Evolutionary conservation across 306 rosid genomes (phyloP).

Genomic region (Vigna nakashimae): DNA sequence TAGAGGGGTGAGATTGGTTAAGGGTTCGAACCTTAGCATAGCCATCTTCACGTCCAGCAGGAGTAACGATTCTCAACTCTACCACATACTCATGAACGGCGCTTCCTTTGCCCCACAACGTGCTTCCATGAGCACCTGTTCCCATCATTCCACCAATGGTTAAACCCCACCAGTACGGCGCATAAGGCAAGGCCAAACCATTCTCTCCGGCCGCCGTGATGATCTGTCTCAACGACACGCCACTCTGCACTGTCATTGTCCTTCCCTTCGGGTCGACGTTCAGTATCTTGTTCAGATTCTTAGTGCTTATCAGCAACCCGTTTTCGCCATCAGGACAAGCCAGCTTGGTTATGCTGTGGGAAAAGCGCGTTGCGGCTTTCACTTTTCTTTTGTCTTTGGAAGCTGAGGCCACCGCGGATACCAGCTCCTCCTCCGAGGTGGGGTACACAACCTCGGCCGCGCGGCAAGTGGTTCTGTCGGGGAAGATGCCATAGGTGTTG

Average conservation of each 20-base stretch:
- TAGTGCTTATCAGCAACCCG: conserved; percentile 74
- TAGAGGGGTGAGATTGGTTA: conserved; percentile 46
- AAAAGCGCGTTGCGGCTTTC: conserved; percentile 64
- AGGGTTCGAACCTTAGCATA: conserved; percentile 53
- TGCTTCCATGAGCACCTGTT: conserved; percentile 81
- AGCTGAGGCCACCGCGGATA: too few species aligned
- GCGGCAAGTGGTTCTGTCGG: conserved; percentile 56
- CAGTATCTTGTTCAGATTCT: conserved; percentile 47
- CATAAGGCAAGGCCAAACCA: conserved; percentile 62
- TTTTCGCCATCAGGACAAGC: conserved; percentile 58
- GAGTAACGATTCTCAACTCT: conserved; percentile 55
- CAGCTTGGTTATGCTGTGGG: conserved; percentile 74
- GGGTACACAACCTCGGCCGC: too few species aligned
- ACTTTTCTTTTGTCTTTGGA: conserved; percentile 45
- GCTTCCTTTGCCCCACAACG: conserved; percentile 73
- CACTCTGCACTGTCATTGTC: conserved; percentile 62
- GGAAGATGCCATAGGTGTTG: too few species aligned
- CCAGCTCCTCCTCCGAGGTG: too few species aligned
- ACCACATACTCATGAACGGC: conserved; percentile 66
- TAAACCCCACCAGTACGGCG: conserved; percentile 85
- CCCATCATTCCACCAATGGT: conserved; percentile 73
- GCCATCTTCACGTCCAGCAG: conserved; percentile 53
- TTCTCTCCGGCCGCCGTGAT: conserved; percentile 56
- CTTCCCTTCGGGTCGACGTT: conserved; percentile 42
- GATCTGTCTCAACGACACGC: conserved; percentile 61